Conservation (phyloP, 2,329 filamentous ascomycete genomes). For the Helminthosporium solani region DNA sequence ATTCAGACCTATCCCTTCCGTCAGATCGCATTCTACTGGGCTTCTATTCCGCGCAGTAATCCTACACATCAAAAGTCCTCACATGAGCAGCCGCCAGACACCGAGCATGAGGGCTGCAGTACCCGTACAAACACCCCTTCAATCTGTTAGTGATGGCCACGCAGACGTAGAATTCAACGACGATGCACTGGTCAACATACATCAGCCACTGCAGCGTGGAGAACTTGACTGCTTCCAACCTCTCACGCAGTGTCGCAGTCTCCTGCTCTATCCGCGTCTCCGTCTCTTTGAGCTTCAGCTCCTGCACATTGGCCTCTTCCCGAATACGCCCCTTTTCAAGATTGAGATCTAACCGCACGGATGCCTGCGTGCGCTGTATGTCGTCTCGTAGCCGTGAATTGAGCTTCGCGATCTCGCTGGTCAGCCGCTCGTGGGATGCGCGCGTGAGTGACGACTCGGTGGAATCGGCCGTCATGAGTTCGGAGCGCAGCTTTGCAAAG, state of each 20-base stretch:
- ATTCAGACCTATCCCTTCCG: too few species aligned
- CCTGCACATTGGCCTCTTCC: constrained; percentile 93
- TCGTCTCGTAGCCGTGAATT: constrained; percentile 88
- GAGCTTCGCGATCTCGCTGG: constrained; percentile 92
- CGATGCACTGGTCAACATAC: constrained; percentile 56
- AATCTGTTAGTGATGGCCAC: constrained; percentile 25
- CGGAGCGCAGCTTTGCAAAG: constrained; percentile 93
- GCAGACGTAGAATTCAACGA: background rate
- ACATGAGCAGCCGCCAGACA: constrained; percentile 69
- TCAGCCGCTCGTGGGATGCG: constrained; percentile 85
- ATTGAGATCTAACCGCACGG: constrained; percentile 88
- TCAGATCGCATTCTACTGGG: background rate
- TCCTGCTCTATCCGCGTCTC: constrained; percentile 99
- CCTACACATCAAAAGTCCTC: constrained; percentile 14
- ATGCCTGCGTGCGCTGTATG: constrained; percentile 90
- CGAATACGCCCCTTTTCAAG: constrained; percentile 94
- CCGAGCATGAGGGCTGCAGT: constrained; percentile 66
- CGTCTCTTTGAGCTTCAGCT: constrained; percentile 98
- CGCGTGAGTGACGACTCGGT: constrained; percentile 88
- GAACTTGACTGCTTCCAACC: constrained; percentile 96
- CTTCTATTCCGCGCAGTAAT: background rate
- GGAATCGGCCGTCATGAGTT: constrained; percentile 87
- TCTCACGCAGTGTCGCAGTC: constrained; percentile 83
- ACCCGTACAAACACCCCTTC: constrained; percentile 64
- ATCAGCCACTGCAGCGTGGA: constrained; percentile 98